phyloP scores from a whole-genome alignment of 1,284 basidiomycete species.

The Heterobasidion occidentale region DNA sequence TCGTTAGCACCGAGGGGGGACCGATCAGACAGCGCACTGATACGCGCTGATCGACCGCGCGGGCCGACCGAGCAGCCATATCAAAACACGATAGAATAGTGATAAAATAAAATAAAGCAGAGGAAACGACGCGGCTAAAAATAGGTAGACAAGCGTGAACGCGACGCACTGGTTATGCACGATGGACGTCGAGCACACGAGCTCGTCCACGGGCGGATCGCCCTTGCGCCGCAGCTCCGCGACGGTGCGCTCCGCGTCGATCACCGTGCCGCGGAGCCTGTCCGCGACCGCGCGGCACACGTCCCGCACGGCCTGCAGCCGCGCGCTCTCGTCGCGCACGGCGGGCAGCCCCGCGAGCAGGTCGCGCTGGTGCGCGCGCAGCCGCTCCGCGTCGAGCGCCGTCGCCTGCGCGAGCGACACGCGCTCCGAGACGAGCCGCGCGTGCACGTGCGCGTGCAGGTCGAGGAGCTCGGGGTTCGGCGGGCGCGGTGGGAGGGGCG shows the following conservation, averaged over 20 bases:
- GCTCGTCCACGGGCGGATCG: conserved; percentile 85
- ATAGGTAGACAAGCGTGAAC: background rate
- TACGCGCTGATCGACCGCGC: no score
- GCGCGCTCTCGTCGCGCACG: conserved; percentile 90
- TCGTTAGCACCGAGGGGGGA: background rate
- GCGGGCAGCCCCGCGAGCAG: conserved; percentile 87
- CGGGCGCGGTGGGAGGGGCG: conserved; percentile 66
- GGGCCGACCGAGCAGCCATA: no score
- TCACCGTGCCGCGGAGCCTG: conserved; percentile 57
- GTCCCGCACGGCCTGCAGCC: conserved; percentile 91
- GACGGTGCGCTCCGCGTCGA: conserved; percentile 60
- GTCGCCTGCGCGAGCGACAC: conserved; percentile 60
- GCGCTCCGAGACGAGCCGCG: conserved; percentile 68
- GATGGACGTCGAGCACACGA: conserved; percentile 91
- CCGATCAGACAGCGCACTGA: no score
- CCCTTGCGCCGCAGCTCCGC: conserved; percentile 65
- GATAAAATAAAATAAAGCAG: no score
- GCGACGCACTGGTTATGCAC: conserved; percentile 87
- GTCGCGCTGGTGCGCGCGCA: conserved; percentile 77
- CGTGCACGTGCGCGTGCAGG: conserved; percentile 77
- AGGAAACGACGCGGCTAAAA: background rate
- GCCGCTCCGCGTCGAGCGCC: conserved; percentile 62
- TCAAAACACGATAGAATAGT: no score
- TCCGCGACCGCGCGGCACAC: conserved; percentile 79
- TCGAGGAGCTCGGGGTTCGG: conserved; percentile 83